Base-by-base conservation (phyloP, 441 rosid genomes). In the Jatropha podagrica region DNA sequence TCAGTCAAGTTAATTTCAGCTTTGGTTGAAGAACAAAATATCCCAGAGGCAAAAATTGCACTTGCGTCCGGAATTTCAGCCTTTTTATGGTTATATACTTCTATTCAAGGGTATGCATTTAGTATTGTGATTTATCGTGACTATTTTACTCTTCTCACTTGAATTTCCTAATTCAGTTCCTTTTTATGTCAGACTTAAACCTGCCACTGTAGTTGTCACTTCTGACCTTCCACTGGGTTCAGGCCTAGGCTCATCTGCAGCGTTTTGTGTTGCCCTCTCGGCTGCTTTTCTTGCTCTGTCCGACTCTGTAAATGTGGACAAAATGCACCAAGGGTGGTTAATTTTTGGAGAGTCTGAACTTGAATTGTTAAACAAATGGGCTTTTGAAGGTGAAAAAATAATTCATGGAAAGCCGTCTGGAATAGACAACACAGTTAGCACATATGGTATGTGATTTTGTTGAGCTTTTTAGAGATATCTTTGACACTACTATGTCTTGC, bases 401-500 rank as follows among this genome's bases (percentile, higher is more conserved):
- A 84, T 93, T 77, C 99, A 95, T 78, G 99, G 99, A 82, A 92
- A 78, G 81, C 99, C 98, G 56, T 95, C 98, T 15, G 99, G 98
- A 74, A 88, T 95, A 15, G 99, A 95, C 89, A 95, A 93, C 81
- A 88, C 98, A 10, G 97, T 93, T 74, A 93, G 99, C 89, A 83
- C 95, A 76, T 92, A 85, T 41, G 99, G 99, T 95, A 87, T 73
- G 94, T 74, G 69, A 58, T 72, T 12, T 71, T 72, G 27, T 14
- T 72, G 11, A 58, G 71, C 48, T 38, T 4, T 55, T 7, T 11
- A 11, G 41, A 52, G 32, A 65, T 27, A 40, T 5, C 40, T 69
- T 62, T 55, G 18, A 61, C 59, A 54, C 40, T 41, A 51, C 14
- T 40, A 41, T 73, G 13, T 48, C 48, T 48, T 49, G 27, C 46